Evolutionary conservation across 2,329 filamentous ascomycete genomes (phyloP), one percentile per base, ranked within the genome.

Genomic region (Diaporthe vexans): DNA sequence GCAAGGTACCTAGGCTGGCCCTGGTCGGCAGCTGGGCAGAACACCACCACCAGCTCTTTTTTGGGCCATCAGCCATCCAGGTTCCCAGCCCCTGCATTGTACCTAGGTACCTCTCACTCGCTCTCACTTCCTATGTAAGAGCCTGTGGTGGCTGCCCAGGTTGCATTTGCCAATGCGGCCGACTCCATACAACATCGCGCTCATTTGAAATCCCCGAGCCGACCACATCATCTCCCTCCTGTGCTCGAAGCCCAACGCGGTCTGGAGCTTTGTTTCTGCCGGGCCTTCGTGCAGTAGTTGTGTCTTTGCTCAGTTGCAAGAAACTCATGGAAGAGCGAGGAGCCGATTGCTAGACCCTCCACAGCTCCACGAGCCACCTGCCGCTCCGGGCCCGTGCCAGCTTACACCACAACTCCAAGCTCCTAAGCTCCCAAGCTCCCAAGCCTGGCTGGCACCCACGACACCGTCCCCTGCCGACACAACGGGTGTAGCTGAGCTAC

Each of bases 401-500:
- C 52, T 46, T 56, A 37, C 67, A 37, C 59, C 29, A 63, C 69
- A 21, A 58, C 56, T 52, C 57, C 69, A 57, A 37, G 46, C 46
- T 52, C 29, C 7, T 19, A 26, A 19, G 46, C 58, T 13, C 29
- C 7, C 29, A 37, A 19, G 46, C 58, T 8, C 24, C 37, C 48
- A 13, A 26, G 48, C 33, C 35, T n/a, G 56, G 56, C 46, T 24
- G 17, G 6, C 63, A 21, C 1, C 56, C 59, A 56, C 57, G 33
- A 43, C 4, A 46, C 43, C 57, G 17, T 43, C 29, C 10, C 21
- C 59, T 33, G 46, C 37, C 26, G 51, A 61, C 26, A 73, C 59
- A n/a, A 51, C 70, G 63, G 24, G 72, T 72, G 61, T 71, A 67
- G 65, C 68, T 68, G 54, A 65, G 72, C 72, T 74, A 48, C 74